Evolutionary conservation across 148 eudicot species (phyloP), one percentile per base, ranked within the genome.

Genomic region (Chenopodium quinoa): DNA sequence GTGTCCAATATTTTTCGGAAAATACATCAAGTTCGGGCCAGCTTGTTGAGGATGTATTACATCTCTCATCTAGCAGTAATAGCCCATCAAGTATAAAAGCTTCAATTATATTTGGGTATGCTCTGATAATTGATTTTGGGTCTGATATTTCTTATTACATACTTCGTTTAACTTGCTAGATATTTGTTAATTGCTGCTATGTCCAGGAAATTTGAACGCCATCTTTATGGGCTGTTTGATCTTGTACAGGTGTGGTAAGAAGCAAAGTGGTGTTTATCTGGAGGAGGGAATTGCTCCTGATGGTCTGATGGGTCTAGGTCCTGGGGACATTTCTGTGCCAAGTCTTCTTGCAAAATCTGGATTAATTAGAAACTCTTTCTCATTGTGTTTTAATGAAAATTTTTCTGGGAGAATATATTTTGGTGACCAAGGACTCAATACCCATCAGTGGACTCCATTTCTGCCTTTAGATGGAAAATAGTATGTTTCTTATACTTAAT

Each of bases 291-390:
- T 88, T 78, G 99, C 99, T 70, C 99, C 98, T 76, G 97, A 96
- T 84, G 99, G 99, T 87, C 89, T 96, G 60, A 82, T 96, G 91
- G 99, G 99, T 78, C 88, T 96, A 37, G 99, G 99, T 78, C 90
- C 89, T 58, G 95, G 94, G 17, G 90, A 93, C 54, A 86, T 89
- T 63, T 93, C 99, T 77, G 95, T 96, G 66, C 94, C 94, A 77
- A 96, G 97, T 85, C 78, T 85, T 71, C 91, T 96, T 77, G 95
- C 99, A 58, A 92, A 91, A 89, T 84, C 95, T 69, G 98, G 99
- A 79, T 80, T 90, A 73, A 80, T 92, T 73, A 84, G 58, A 64
- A 88, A 96, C 85, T 89, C 97, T 52, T 96, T 96, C 85, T 96
- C 99, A 58, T 84, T 96, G 67, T 96, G 99, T 80, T 96, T 96